These are phyloP conservation scores for Ceratocystis huliohia DNA, from an alignment of 2,329 filamentous ascomycete genomes.

Conservation along the genomic window DNA sequence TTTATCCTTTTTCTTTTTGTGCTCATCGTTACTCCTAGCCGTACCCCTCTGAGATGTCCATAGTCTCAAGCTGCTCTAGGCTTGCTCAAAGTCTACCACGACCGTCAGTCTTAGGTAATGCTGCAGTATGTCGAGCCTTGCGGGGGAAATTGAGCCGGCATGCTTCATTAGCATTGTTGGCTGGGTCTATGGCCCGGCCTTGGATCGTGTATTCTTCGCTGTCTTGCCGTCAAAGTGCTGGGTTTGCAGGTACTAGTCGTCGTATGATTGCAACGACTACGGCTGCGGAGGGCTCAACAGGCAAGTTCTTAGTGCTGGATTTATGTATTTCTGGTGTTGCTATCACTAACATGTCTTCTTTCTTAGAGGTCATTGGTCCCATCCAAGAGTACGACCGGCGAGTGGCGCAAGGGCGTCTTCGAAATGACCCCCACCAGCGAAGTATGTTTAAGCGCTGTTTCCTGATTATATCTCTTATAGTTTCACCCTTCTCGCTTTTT, in stretches of 20 bases:
- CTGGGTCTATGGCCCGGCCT: neutral
- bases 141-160: too few relatives aligned
- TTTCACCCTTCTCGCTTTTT: too few relatives aligned
- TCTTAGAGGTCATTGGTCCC: constrained; percentile 43
- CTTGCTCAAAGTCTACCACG: constrained; percentile 1
- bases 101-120: neutral
- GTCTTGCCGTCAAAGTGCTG: neutral
- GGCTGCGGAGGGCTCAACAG: neutral
- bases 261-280: neutral
- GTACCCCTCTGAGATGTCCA: neutral
- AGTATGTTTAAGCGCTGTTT: constrained; percentile 36
- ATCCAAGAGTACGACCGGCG: constrained; percentile 78
- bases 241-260: neutral
- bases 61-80: neutral
- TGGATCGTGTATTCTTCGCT: neutral
- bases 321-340: neutral
- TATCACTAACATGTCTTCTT: neutral
- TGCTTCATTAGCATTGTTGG: neutral
- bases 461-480: neutral
- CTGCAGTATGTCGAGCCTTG: neutral
- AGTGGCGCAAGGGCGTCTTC: constrained; percentile 58
- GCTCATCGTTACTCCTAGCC: neutral
- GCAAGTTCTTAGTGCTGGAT: neutral
- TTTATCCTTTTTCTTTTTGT: neutral
- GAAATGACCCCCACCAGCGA: constrained; percentile 85